phyloP scores from a whole-genome alignment of 768 basidiomycete genomes.

The Chalciporus pseudorubinellus region DNA sequence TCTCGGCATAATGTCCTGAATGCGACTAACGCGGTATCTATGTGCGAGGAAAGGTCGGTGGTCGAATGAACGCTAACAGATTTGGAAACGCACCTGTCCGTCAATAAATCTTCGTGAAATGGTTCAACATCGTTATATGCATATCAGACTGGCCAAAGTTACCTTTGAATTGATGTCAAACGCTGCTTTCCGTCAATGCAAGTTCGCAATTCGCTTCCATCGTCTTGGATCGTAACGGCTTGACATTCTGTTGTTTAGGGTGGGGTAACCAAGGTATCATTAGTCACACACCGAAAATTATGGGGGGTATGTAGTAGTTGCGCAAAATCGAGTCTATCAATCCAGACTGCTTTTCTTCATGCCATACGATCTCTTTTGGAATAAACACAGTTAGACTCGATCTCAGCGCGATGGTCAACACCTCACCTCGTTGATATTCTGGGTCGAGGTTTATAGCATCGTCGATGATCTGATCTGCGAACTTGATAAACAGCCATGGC shows the following conservation, averaged over 20 bases:
- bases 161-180: slow-evolving; percentile 64
- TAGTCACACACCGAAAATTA: slow-evolving; percentile 56
- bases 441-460: slow-evolving; percentile 55
- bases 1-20: not conserved
- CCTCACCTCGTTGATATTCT: slow-evolving; percentile 63
- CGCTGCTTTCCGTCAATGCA: slow-evolving; percentile 79
- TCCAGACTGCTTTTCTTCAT: slow-evolving; percentile 53
- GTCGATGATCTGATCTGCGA: slow-evolving; percentile 47
- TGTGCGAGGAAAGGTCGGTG: slow-evolving; percentile 9
- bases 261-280: not conserved
- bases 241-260: not conserved
- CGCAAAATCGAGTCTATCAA: slow-evolving; percentile 64
- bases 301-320: slow-evolving; percentile 65
- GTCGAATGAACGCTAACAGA: not conserved
- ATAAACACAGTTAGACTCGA: not conserved
- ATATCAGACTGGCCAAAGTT: not conserved
- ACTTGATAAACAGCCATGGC: not conserved
- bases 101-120: slow-evolving; percentile 46
- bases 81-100: slow-evolving; percentile 45
- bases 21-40: slow-evolving; percentile 44
- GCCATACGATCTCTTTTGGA: slow-evolving; percentile 60
- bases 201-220: slow-evolving; percentile 44
- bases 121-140: not conserved
- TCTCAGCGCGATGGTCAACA: not conserved
- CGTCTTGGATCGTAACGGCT: slow-evolving; percentile 41